Evolutionary conservation across 1,284 basidiomycete species (phyloP), one percentile per base, ranked within the genome.

Genomic region (Cryptococcus sp.): DNA sequence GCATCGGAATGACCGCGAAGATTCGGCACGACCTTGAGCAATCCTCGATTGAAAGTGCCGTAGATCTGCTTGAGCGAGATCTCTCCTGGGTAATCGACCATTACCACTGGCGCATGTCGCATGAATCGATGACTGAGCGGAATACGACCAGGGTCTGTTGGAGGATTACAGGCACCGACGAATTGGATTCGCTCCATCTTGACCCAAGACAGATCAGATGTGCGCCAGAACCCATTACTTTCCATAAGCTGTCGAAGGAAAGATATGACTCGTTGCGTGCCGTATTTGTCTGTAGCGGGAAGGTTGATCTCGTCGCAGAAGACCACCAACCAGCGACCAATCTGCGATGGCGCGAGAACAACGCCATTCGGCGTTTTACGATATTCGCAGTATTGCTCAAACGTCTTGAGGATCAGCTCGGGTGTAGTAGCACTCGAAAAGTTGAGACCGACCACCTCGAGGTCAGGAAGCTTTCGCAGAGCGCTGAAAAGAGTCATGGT

Each of bases 401-500:
- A 99, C 1, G 95, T 99, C 84, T 98, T 99, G 69, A 99, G 85
- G 64, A 99, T 94, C 44, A 99, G 84, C 74, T 97, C 94, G 0
- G 96, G 95, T 0, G 94, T 98, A 0, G 97, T 99, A 15, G 96
- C 96, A 74, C 93, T 96, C 44, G 97, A 99, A 79, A 99, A 99
- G 80, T 99, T 99, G 67, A 99, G 87, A 49, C 96, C 96, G 58
- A 97, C 94, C 48, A 99, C 93, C 74, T 99, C 96, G 87, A 99
- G 93, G 77, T 99, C 93, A 3, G 94, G 93, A 46, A 99, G 84
- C 78, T 99, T 99, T 56, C 96, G 88, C 37, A 99, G 84, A 5
- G 97, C 96, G 65, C 93, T 96, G 81, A 99, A 98, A n/a, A 99
- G 82, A 0, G 97, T 99, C 96, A 99, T 99, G 5, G 96, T 99